Conservation (phyloP, 2,329 filamentous ascomycete genomes). For the Colletotrichum tropicicola region DNA sequence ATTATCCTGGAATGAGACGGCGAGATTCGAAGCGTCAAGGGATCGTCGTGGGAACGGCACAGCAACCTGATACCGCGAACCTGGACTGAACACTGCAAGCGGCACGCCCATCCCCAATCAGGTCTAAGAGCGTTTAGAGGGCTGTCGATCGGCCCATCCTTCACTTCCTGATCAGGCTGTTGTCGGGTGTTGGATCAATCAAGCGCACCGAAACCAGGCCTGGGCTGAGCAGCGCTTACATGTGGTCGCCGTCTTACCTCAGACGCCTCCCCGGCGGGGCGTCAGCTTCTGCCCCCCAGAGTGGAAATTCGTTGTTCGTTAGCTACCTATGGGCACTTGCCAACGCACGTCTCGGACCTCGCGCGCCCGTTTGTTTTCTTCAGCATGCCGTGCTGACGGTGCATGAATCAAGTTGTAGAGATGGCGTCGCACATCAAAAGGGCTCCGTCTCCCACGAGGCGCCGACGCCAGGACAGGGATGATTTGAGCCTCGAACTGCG, state of each 20-base stretch:
- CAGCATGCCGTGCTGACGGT: neutral
- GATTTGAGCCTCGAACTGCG: neutral
- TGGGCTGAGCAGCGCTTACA: slow-evolving; percentile 21
- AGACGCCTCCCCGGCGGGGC: neutral
- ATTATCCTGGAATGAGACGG: no score
- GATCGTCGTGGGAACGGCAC: no score
- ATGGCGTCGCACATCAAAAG: neutral
- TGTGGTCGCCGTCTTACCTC: slow-evolving; percentile 25
- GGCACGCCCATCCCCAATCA: neutral
- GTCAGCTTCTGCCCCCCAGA: neutral
- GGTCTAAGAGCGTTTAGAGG: neutral
- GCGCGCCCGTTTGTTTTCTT: neutral
- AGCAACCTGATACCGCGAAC: no score
- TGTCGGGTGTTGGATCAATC: neutral
- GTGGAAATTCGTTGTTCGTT: neutral
- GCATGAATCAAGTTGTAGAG: neutral
- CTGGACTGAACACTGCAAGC: neutral
- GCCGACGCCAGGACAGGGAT: neutral
- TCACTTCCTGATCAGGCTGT: neutral
- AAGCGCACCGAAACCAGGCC: neutral
- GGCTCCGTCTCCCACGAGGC: neutral
- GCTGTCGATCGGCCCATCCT: neutral
- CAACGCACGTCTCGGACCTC: slow-evolving; percentile 4
- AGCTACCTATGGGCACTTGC: neutral
- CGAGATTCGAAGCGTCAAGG: no score